Evolutionary conservation across 1,284 basidiomycete species (phyloP), one percentile per base, ranked within the genome.

Genomic region (Ganoderma meredithae): DNA sequence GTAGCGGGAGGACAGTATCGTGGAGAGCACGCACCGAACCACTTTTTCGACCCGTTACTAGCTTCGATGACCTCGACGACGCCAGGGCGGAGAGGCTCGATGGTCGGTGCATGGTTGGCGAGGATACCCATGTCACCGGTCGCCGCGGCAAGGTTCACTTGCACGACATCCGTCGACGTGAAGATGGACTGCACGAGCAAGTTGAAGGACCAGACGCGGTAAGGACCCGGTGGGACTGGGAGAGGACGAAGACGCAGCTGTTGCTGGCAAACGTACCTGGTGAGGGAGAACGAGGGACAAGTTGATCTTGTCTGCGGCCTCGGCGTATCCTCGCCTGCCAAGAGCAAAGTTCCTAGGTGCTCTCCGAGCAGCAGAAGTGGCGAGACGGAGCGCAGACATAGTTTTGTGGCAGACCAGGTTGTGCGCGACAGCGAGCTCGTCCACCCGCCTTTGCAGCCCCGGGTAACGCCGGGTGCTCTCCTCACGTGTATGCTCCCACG

Each of bases 61-160:
- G 89, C 84, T 83, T 97, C 96, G 73, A 98, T 90, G 73, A 98
- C 93, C 83, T 99, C 96, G 67, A 99, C 86, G 71, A 98, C 87
- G 80, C 96, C 97, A 60, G 97, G 92, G 79, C 95, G 93, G 68
- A 99, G 86, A 64, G 96, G 88, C 82, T 99, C 96, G 71, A 98
- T 93, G 40, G 95, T 93, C 56, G 96, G 91, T 69, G 98, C 96
- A 83, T 99, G 96, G 87, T 97, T 97, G 76, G 97, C 95, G 73
- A 98, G 90, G 78, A 98, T 94, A 87, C 97, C 96, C 96, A 98
- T 98, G 82, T 98, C 96, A 81, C 96, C 97, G n/a, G 95, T 92
- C 67, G 91, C 93, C 62, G 96, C 97, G 58, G 96, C 84, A 75
- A 98, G 85, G 85, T 97, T 98, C 75, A 98, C 96, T 83, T 98